Conservation (phyloP, 768 basidiomycete species). For the Clavaria fumosa region DNA sequence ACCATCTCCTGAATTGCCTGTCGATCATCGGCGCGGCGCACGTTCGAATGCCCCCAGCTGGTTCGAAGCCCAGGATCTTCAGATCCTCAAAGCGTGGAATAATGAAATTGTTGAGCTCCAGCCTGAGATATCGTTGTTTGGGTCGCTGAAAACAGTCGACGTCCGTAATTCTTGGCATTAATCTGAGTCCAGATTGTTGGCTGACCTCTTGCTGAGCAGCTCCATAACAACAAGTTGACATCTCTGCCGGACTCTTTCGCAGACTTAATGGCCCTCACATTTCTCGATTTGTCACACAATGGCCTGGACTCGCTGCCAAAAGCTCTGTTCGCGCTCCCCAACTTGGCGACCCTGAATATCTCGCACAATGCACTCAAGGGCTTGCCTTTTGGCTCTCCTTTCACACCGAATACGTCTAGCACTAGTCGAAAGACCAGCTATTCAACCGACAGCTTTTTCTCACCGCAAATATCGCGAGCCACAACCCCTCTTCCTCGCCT, state of each 20-base stretch:
- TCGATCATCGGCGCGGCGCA: slow-evolving; percentile 23
- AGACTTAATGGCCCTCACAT: slow-evolving; percentile 50
- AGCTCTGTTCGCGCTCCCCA: slow-evolving; percentile 53
- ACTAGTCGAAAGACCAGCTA: slow-evolving; percentile 4
- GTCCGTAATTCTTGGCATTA: slow-evolving; percentile 27
- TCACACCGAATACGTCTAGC: slow-evolving; percentile 18
- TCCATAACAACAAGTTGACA: slow-evolving; percentile 59
- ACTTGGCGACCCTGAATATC: slow-evolving; percentile 48
- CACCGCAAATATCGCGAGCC: slow-evolving; percentile 45
- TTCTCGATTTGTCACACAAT: slow-evolving; percentile 65
- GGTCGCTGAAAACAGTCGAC: slow-evolving; percentile 65
- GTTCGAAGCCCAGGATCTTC: slow-evolving; percentile 73
- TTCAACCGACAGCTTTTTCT: slow-evolving; percentile 43
- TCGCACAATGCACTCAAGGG: slow-evolving; percentile 52
- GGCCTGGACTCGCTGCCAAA: slow-evolving; percentile 43
- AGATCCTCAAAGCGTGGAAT: slow-evolving; percentile 61
- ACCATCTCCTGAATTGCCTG: slow-evolving; percentile 21
- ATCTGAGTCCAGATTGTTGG: not conserved
- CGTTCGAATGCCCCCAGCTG: slow-evolving; percentile 42
- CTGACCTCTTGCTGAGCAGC: slow-evolving; percentile 21
- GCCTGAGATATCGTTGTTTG: slow-evolving; percentile 72
- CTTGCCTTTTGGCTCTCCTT: slow-evolving; percentile 49
- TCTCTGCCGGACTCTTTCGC: slow-evolving; percentile 49
- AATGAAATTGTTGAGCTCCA: slow-evolving; percentile 71
- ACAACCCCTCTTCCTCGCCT: slow-evolving; percentile 52